These are phyloP conservation scores for Ophiocordyceps polyrhachis-furcata DNA, from an alignment of 2,329 filamentous ascomycete genomes.

Conservation along the genomic window DNA sequence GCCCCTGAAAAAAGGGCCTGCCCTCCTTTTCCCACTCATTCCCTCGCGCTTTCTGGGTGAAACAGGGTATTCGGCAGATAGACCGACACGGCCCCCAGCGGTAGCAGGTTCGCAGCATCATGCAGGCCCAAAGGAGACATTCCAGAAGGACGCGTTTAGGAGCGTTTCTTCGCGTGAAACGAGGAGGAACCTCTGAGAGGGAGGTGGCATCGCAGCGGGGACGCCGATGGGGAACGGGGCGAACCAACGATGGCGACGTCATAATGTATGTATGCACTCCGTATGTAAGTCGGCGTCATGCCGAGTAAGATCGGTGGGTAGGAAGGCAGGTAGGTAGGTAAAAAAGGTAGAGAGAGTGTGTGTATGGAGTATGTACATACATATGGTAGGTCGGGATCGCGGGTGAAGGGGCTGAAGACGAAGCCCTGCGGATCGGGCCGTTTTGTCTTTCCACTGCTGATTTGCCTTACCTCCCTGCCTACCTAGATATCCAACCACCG, in stretches of 20 bases:
- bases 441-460: not conserved
- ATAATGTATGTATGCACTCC: not conserved
- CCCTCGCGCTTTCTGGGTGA: not conserved
- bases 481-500: too few relatives aligned
- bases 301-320: not conserved
- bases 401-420: not conserved
- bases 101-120: not conserved
- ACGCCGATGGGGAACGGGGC: not conserved
- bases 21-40: not conserved
- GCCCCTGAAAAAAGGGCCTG: too few relatives aligned
- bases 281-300: not conserved
- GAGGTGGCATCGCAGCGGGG: slow-evolving; percentile 3
- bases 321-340: too few relatives aligned
- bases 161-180: not conserved
- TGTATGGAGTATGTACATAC: too few relatives aligned
- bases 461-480: too few relatives aligned
- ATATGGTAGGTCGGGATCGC: not conserved
- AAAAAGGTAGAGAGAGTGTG: too few relatives aligned
- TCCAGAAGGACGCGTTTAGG: not conserved
- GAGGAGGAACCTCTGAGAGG: not conserved
- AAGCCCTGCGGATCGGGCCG: not conserved
- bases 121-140: not conserved
- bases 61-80: not conserved
- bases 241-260: not conserved
- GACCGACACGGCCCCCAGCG: not conserved